Conservation (phyloP, 2,329 filamentous ascomycete genomes). For the Fusarium sp. region DNA sequence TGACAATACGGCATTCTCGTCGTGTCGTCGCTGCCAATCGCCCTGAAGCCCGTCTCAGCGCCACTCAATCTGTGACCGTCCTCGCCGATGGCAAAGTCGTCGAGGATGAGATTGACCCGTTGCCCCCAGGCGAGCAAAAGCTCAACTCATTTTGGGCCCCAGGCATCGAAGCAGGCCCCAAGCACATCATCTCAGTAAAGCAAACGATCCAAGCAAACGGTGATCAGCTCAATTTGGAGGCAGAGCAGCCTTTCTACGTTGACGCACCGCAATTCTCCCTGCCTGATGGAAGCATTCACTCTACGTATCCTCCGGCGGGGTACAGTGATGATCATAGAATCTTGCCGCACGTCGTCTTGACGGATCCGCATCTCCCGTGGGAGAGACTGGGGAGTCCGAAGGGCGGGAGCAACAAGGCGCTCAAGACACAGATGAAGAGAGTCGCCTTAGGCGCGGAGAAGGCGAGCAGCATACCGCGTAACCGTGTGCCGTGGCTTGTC, state of each 20-base stretch:
- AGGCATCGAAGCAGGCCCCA: conserved; percentile 16
- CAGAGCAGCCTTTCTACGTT: conserved; percentile 46
- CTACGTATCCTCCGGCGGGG: conserved; percentile 52
- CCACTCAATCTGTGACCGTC: neutral
- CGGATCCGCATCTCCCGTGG: conserved; percentile 56
- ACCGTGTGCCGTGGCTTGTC: conserved; percentile 53
- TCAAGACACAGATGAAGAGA: neutral
- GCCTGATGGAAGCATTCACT: conserved; percentile 47
- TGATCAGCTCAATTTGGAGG: neutral
- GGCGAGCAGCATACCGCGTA: conserved; percentile 5
- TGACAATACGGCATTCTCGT: conserved; percentile 5
- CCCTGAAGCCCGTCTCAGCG: neutral
- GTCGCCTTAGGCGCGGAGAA: neutral
- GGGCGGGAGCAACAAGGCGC: neutral
- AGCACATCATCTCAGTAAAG: conserved; percentile 1
- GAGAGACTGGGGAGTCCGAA: conserved; percentile 43
- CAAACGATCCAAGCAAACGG: conserved; percentile 5
- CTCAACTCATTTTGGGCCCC: conserved; percentile 35
- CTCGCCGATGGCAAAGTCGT: neutral
- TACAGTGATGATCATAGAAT: conserved; percentile 46
- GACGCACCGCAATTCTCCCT: conserved; percentile 49
- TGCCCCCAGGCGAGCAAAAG: conserved; percentile 24
- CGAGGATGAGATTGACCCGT: neutral
- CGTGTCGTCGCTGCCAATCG: neutral
- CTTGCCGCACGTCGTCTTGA: conserved; percentile 57